Base-by-base conservation (phyloP, 2,329 filamentous ascomycete species). In the Ophiostoma novo-ulmi region DNA sequence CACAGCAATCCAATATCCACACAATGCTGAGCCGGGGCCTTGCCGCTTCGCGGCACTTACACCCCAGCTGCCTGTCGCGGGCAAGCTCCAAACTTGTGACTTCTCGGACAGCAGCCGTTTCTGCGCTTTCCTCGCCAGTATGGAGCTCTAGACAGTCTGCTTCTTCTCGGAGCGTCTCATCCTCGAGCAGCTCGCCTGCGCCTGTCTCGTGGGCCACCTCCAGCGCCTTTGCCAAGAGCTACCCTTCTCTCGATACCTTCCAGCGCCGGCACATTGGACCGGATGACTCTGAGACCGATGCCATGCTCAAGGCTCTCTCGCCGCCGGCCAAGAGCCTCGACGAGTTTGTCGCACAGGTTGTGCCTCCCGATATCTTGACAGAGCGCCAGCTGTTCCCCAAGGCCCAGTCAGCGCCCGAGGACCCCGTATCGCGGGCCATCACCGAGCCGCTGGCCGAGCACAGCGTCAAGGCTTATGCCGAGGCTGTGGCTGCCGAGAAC, bases 261-360 rank as follows among this genome's bases (percentile, higher is more conserved):
- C 85, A 91, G 70, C 86, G 90, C 71, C 88, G 94, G 67, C 94
- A 97, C 81, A 97, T 97, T 81, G 94, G 94, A 0, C 93, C 93
- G 3, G 89, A 90, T 69, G 84, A 89, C 44, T 82, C 84, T 64
- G 89, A 91, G 70, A 86, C 89, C 0, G 82, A 88, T 74, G 83
- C 89, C 77, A 97, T 98, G 94, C 88, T 97, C 72, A 87, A 89
- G 75, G 85, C 85, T 1, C 84, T 98, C 58, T 89, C 92, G 72
- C 92, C 93, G 22, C 91, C 92, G 0, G 90, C 84, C 11, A 82
- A 85, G 72, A 89, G 85, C 65, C 80, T 98, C 71, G 93, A 97
- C 74, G 88, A 92, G 38, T 97, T 98, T 77, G 87, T 97, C 61
- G 83, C 87, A 76, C 88, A 97, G 80, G 94, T 97, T 67, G 84